phyloP scores from a whole-genome alignment of 352 stramenopile species.

The Phytophthora ohioensis region DNA sequence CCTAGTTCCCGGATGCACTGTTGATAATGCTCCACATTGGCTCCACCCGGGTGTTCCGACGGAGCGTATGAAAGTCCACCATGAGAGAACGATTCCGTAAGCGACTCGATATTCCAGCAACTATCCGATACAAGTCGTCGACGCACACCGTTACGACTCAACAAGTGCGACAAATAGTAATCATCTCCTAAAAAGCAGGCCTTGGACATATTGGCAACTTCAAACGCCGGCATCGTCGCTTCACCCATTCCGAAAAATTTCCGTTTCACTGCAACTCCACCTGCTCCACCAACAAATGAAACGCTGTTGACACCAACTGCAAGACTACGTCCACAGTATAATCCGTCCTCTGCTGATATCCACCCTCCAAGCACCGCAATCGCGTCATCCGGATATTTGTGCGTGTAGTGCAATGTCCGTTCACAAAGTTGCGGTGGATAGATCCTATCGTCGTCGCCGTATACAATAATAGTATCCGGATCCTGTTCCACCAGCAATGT shows the following conservation, averaged over 20 bases:
- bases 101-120: constrained; percentile 54
- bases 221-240: constrained; percentile 46
- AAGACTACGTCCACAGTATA: constrained; percentile 64
- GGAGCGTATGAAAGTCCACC: constrained; percentile 44
- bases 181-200: constrained; percentile 62
- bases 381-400: constrained; percentile 56
- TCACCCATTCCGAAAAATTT: constrained; percentile 55
- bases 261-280: constrained; percentile 54
- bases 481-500: constrained; percentile 62
- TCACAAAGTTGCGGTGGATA: constrained; percentile 53
- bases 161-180: constrained; percentile 62
- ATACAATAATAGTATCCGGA: constrained; percentile 68
- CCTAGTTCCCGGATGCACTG: constrained; percentile 62
- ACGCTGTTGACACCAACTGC: constrained; percentile 59
- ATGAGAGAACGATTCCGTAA: constrained; percentile 37
- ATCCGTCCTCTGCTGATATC: constrained; percentile 55
- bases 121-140: constrained; percentile 60
- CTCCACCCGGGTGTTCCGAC: constrained; percentile 50
- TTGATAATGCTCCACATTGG: constrained; percentile 72
- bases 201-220: constrained; percentile 55
- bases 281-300: constrained; percentile 65
- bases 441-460: constrained; percentile 60
- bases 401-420: constrained; percentile 51
- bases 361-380: constrained; percentile 60
- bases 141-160: constrained; percentile 49